Evolutionary conservation across 768 basidiomycete genomes (phyloP).

Genomic region (Pulveroboletus frians): DNA sequence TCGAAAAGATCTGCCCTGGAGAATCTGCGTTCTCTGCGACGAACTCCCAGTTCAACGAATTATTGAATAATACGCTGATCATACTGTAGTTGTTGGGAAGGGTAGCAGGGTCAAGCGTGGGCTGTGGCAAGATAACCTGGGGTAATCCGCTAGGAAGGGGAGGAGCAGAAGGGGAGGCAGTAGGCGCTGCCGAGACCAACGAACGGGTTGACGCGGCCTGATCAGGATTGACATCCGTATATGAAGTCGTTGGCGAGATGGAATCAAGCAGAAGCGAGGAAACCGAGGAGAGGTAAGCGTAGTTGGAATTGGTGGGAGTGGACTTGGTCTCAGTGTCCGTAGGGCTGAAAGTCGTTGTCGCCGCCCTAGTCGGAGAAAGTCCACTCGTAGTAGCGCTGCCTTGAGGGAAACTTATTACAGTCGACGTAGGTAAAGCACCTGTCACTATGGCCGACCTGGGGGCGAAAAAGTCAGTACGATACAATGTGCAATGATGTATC

Average conservation of each 20-base stretch:
- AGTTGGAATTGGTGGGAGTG: constrained; percentile 22
- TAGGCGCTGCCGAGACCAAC: constrained; percentile 16
- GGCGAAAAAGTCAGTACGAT: background rate
- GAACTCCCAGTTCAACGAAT: constrained; percentile 60
- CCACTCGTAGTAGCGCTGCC: constrained; percentile 6
- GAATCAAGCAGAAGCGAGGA: constrained; percentile 31
- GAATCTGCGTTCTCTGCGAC: constrained; percentile 55
- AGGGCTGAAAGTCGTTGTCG: constrained; percentile 4
- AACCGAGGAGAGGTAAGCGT: constrained; percentile 31
- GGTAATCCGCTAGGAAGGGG: constrained; percentile 59
- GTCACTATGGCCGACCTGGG: constrained; percentile 2
- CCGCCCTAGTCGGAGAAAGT: constrained; percentile 2
- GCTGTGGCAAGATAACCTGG: constrained; percentile 49
- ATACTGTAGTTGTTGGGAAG: constrained; percentile 39
- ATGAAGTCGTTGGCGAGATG: constrained; percentile 15
- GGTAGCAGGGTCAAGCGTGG: constrained; percentile 20
- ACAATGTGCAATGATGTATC: background rate
- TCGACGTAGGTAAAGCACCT: constrained; percentile 11
- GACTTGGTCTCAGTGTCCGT: constrained; percentile 15
- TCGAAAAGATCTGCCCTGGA: constrained; percentile 73
- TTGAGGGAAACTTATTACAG: constrained; percentile 31
- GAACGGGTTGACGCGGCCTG: constrained; percentile 28
- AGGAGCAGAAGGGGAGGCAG: constrained; percentile 23
- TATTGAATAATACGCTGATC: constrained; percentile 63
- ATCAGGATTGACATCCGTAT: constrained; percentile 37